These are phyloP conservation scores for Cyclotella sp. DNA, from an alignment of 108 stramenopile genomes.

Conservation along the genomic window DNA sequence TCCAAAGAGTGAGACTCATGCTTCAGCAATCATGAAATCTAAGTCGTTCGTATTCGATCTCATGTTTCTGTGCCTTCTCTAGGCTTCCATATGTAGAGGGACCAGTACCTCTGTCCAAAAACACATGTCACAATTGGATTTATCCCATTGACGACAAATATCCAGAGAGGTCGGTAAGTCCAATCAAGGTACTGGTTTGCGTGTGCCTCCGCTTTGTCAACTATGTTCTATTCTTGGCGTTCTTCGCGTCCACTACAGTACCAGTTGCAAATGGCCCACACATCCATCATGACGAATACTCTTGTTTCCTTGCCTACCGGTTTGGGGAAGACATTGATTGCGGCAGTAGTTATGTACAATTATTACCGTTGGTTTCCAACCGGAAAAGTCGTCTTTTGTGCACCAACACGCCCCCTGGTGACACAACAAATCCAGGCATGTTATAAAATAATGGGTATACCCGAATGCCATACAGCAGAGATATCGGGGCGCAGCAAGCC, in stretches of 20 bases:
- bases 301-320: slow-evolving; percentile 97
- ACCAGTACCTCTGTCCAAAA: slow-evolving; percentile 62
- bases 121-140: slow-evolving; percentile 76
- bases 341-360: slow-evolving; percentile 99
- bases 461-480: slow-evolving; percentile 78
- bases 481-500: slow-evolving; percentile 66
- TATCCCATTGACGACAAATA: slow-evolving; percentile 83
- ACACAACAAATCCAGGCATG: slow-evolving; percentile 95
- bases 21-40: too few relatives aligned
- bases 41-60: not conserved
- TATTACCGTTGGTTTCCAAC: slow-evolving; percentile 90
- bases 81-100: slow-evolving; percentile 54
- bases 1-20: too few relatives aligned
- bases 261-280: slow-evolving; percentile 79
- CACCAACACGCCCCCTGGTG: slow-evolving; percentile 96
- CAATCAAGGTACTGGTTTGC: not conserved
- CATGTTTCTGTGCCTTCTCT: not conserved
- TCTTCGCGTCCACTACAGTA: slow-evolving; percentile 43
- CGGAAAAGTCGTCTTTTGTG: slow-evolving; percentile 79
- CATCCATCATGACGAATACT: slow-evolving; percentile 89
- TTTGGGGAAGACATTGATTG: slow-evolving; percentile 98
- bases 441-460: slow-evolving; percentile 71
- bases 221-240: too few relatives aligned
- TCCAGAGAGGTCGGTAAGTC: slow-evolving; percentile 62
- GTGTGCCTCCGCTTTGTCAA: not conserved